Base-by-base conservation (phyloP, 2,329 filamentous ascomycete genomes). In the Hypoxylon sp. region DNA sequence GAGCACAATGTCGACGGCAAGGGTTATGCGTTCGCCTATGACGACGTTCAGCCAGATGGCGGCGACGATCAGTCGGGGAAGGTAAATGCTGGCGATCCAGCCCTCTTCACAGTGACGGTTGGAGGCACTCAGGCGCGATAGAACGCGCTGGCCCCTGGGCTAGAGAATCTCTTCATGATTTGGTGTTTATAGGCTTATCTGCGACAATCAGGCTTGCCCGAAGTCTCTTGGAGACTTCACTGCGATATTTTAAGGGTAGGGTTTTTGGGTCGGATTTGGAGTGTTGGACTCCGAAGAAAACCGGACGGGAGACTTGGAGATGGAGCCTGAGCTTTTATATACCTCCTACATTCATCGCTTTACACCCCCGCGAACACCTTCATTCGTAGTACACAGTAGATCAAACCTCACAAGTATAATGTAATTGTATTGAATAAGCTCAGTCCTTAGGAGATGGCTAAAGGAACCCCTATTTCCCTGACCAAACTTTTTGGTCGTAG, bases 11-110 rank as follows among this genome's bases (percentile, higher is more conserved):
- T 86, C 6, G 86, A 89, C 72, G 80, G 82, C 1, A 84, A 82
- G 70, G 87, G 87, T 9, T 90, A 90, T 74, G 85, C 85, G 0
- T 89, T 89, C 74, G 85, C 87, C 0, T 90, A 89, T 60, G 87
- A 90, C 71, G 87, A 90, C 76, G 87, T 90, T 14, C 82, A 83
- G 58, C 83, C 83, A 0, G 79, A 82, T 32, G 81, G 80, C 25
- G 85, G 85, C 0, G 76, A 78, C 2, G 85, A 89, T 70, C 85
- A 87, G 75, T 86, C 83, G 19, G 87, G 87, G 1, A 85, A 84
- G 75, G 84, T 88, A 25, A 85, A 83, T 62, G 85, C 86, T 60
- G 80, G 82, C 0, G 82, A 82, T 63, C 85, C 86, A 5, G 75
- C 76, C 28, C 72, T 83, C 23, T 82, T 86, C 51, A 82, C 84